These are phyloP conservation scores for Sarocladium strictum DNA, from an alignment of 2,329 filamentous ascomycete genomes.

Conservation along the genomic window DNA sequence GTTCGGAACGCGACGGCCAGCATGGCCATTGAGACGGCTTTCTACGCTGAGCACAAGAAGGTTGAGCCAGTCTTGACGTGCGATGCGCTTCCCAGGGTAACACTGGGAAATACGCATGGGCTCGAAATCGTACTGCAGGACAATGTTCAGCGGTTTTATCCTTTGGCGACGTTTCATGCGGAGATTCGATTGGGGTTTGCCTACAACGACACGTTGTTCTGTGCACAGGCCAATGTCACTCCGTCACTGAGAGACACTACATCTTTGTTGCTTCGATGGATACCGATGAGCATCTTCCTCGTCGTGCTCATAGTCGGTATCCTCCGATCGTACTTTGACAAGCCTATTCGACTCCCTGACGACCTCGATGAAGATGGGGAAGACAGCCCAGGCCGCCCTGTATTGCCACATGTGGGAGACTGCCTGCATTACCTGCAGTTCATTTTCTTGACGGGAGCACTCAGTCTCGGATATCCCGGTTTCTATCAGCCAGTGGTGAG, in stretches of 20 bases:
- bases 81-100: neutral
- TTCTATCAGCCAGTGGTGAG: conserved; percentile 67
- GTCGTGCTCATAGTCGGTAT: neutral
- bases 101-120: neutral
- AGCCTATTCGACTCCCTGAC: neutral
- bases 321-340: neutral
- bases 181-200: neutral
- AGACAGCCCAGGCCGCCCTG: neutral
- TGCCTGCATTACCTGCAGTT: conserved; percentile 75
- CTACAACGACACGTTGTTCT: neutral
- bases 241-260: neutral
- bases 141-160: neutral
- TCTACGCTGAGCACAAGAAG: neutral
- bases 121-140: neutral
- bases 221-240: neutral
- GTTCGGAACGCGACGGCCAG: neutral
- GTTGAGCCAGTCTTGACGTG: neutral
- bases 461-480: conserved; percentile 67
- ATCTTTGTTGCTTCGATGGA: neutral
- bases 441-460: conserved; percentile 61
- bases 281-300: neutral
- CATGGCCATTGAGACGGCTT: neutral
- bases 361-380: neutral
- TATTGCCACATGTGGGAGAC: conserved; percentile 27
- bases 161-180: neutral